Percentiles rank a stretch among this genome's conserved stretches.
These are phyloP conservation scores for Diplodia corticola DNA, from an alignment of 2,329 filamentous ascomycete species.

Conservation along the genomic window DNA sequence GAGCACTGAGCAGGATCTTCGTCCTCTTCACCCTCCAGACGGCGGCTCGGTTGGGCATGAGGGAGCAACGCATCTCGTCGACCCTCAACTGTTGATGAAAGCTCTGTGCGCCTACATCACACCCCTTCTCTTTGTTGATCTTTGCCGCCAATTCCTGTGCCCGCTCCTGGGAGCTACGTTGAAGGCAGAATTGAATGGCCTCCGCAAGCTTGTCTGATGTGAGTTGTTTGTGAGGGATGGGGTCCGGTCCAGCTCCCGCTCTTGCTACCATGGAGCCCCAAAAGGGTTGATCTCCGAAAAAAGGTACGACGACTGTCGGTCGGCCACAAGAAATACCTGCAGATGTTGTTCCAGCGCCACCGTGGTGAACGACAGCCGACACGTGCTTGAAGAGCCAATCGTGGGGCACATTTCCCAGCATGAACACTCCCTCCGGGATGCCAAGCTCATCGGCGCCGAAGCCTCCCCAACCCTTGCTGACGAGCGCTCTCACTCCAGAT, in stretches of 20 bases:
- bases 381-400: constrained; percentile 87
- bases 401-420: constrained; percentile 82
- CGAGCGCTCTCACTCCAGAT: constrained; percentile 72
- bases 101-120: constrained; percentile 39
- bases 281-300: constrained; percentile 56
- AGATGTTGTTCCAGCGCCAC: constrained; percentile 83
- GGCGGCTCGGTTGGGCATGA: constrained; percentile 36
- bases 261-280: constrained; percentile 45
- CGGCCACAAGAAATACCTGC: constrained; percentile 79
- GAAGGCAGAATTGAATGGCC: constrained; percentile 40
- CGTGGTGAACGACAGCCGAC: constrained; percentile 81
- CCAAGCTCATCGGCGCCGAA: constrained; percentile 66
- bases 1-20: constrained; percentile 37
- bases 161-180: constrained; percentile 38
- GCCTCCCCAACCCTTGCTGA: constrained; percentile 88
- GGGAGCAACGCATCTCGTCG: constrained; percentile 39
- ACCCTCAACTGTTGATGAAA: constrained; percentile 43
- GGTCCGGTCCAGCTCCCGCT: constrained; percentile 44
- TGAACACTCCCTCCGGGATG: constrained; percentile 74
- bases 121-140: constrained; percentile 41
- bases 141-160: constrained; percentile 40
- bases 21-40: constrained; percentile 44
- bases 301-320: constrained; percentile 81
- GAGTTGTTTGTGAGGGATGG: constrained; percentile 42
- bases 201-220: constrained; percentile 42